Conservation (phyloP, 179 eudicot genomes). For the Actinidia arguta region DNA sequence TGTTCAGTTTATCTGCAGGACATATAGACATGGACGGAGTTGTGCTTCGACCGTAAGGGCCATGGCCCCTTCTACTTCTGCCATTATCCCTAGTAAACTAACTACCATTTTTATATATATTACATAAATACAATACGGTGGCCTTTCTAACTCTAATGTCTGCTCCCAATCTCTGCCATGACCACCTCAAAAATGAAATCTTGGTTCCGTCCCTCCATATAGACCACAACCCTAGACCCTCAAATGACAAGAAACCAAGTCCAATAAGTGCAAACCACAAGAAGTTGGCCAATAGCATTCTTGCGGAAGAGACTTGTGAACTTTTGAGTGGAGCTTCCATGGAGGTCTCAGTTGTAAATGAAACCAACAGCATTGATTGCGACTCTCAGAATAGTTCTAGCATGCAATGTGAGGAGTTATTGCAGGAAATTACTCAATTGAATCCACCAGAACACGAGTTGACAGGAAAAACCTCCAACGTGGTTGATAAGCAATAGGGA, state of each 20-base stretch:
- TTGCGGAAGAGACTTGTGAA: constrained; percentile 30
- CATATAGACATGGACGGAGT: too few species aligned
- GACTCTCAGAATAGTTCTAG: constrained; percentile 48
- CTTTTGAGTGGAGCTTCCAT: constrained; percentile 35
- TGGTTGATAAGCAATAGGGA: constrained; percentile 19
- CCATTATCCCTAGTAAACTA: too few species aligned
- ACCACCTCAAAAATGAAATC: too few species aligned
- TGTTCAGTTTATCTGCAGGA: constrained; percentile 38
- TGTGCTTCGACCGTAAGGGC: too few species aligned
- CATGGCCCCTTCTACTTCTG: too few species aligned
- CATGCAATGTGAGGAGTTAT: constrained; percentile 41
- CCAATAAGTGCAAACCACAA: neutral
- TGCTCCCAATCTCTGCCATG: too few species aligned
- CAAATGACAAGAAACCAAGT: constrained; percentile 31
- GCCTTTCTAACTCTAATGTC: too few species aligned
- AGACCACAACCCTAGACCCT: constrained; percentile 21
- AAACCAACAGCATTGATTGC: constrained; percentile 26
- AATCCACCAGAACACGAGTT: constrained; percentile 18
- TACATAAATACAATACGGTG: too few species aligned
- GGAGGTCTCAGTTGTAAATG: constrained; percentile 39
- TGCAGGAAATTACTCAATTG: constrained; percentile 28
- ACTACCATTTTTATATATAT: too few species aligned
- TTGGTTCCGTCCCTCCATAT: too few species aligned
- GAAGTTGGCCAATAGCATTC: constrained; percentile 9
- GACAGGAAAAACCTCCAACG: constrained; percentile 13